A percentile compares a stretch with the other conserved stretches of the same genome.
Evolutionary conservation across 768 basidiomycete genomes (phyloP).

Genomic region (Megacollybia marginata): DNA sequence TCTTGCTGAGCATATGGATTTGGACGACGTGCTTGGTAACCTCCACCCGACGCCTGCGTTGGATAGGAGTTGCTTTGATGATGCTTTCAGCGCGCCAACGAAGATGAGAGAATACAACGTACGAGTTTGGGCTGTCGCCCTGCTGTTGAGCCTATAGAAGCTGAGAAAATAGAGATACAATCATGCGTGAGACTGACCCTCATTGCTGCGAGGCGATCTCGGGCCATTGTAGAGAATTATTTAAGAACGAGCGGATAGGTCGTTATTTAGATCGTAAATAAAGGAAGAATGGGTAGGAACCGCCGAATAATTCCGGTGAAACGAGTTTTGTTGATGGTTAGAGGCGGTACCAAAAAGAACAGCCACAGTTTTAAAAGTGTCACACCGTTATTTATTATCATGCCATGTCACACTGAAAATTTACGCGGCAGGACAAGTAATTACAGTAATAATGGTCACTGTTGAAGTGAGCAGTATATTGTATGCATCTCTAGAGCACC

Average conservation of each 20-base stretch:
- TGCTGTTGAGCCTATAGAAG: slow-evolving; percentile 60
- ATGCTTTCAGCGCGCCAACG: slow-evolving; percentile 7
- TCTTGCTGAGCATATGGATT: slow-evolving; percentile 70
- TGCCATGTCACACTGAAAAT: no score
- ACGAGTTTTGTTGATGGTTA: no score
- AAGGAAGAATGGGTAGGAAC: no score
- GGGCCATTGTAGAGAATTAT: slow-evolving; percentile 47
- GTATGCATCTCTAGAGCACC: slow-evolving; percentile 21
- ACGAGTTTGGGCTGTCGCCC: slow-evolving; percentile 43
- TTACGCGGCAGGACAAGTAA: no score
- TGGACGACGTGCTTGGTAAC: slow-evolving; percentile 38
- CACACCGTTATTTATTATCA: no score
- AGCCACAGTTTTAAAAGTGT: no score
- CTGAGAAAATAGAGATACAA: slow-evolving; percentile 4
- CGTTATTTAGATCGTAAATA: no score
- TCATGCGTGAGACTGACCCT: slow-evolving; percentile 42
- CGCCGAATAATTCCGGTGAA: no score
- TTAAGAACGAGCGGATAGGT: background rate
- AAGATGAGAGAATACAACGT: slow-evolving; percentile 17
- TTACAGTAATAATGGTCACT: slow-evolving; percentile 2
- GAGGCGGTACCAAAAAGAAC: no score
- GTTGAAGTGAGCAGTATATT: slow-evolving; percentile 12
- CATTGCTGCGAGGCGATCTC: slow-evolving; percentile 88
- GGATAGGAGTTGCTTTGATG: slow-evolving; percentile 51
- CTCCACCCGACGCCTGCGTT: slow-evolving; percentile 52